Percentiles rank a stretch among this genome's conserved stretches.
These are phyloP conservation scores for Venturia oleaginea DNA, from an alignment of 2,329 filamentous ascomycete genomes.

Conservation along the genomic window DNA sequence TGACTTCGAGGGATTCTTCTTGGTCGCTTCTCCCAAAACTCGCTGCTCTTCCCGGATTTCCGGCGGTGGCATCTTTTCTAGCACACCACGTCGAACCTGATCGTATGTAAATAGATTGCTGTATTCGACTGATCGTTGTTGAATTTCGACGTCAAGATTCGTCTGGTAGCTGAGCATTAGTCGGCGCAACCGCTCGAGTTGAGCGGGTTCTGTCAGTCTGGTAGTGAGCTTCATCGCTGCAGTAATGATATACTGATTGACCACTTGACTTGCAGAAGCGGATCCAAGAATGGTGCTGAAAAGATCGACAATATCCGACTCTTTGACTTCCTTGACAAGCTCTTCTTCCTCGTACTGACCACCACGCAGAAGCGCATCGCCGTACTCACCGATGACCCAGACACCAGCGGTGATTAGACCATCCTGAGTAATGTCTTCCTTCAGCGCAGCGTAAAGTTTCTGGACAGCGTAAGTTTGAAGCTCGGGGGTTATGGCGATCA, in stretches of 20 bases:
- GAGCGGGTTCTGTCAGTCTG: slow-evolving; percentile 70
- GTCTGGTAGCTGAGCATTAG: slow-evolving; percentile 70
- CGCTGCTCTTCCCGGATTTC: slow-evolving; percentile 94
- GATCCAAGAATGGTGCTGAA: slow-evolving; percentile 88
- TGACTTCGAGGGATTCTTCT: slow-evolving; percentile 34
- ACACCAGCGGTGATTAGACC: slow-evolving; percentile 85
- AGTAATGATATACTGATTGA: slow-evolving; percentile 93
- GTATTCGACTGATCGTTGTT: slow-evolving; percentile 93
- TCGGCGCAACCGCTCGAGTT: slow-evolving; percentile 75
- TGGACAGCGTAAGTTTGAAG: slow-evolving; percentile 94
- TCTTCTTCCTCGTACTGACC: slow-evolving; percentile 94
- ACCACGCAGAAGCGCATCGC: slow-evolving; percentile 77
- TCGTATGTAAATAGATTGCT: slow-evolving; percentile 89
- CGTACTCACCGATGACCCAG: slow-evolving; percentile 97
- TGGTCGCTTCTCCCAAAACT: slow-evolving; percentile 69
- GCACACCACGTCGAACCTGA: slow-evolving; percentile 73
- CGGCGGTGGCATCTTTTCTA: slow-evolving; percentile 96
- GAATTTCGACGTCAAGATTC: slow-evolving; percentile 88
- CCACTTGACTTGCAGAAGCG: slow-evolving; percentile 82
- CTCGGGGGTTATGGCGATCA: slow-evolving; percentile 90
- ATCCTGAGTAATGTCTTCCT: slow-evolving; percentile 96
- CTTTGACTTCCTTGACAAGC: slow-evolving; percentile 69
- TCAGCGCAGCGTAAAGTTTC: slow-evolving; percentile 82
- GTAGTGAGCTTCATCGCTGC: slow-evolving; percentile 92
- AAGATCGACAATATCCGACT: slow-evolving; percentile 86